phyloP scores from a whole-genome alignment of 805 yeast species.

The Candida vaughaniae region DNA sequence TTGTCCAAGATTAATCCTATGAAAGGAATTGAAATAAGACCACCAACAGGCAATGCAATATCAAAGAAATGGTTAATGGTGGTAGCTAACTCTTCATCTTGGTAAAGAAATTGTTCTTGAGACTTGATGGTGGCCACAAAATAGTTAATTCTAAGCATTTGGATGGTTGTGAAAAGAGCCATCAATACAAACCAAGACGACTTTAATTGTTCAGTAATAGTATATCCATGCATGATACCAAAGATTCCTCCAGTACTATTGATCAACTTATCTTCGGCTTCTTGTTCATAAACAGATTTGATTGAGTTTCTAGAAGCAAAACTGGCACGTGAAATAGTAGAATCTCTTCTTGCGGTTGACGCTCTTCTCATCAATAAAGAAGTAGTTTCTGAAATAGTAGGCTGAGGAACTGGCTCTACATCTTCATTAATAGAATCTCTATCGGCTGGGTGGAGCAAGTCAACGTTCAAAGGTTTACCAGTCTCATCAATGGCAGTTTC shows the following conservation, averaged over 20 bases:
- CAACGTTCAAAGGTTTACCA: conserved; percentile 55
- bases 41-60: conserved; percentile 84
- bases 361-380: conserved; percentile 37
- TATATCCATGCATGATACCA: conserved; percentile 72
- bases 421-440: conserved; percentile 22
- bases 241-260: conserved; percentile 64
- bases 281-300: conserved; percentile 65
- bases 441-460: conserved; percentile 38
- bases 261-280: conserved; percentile 56
- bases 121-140: conserved; percentile 87
- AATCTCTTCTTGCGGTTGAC: conserved; percentile 21
- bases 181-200: conserved; percentile 78
- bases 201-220: conserved; percentile 48
- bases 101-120: conserved; percentile 72
- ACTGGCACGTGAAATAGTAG: conserved; percentile 33
- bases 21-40: conserved; percentile 81
- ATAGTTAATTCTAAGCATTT: conserved; percentile 89
- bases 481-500: conserved; percentile 74
- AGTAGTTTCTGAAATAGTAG: conserved; percentile 41
- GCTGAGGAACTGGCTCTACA: conserved; percentile 20
- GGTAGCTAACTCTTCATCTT: conserved; percentile 49
- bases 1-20: conserved; percentile 81
- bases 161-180: conserved; percentile 77
- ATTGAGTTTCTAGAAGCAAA: conserved; percentile 32
- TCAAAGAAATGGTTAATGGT: conserved; percentile 75